Conservation (phyloP, 345 rosid genomes). For the Populus deltoides region DNA sequence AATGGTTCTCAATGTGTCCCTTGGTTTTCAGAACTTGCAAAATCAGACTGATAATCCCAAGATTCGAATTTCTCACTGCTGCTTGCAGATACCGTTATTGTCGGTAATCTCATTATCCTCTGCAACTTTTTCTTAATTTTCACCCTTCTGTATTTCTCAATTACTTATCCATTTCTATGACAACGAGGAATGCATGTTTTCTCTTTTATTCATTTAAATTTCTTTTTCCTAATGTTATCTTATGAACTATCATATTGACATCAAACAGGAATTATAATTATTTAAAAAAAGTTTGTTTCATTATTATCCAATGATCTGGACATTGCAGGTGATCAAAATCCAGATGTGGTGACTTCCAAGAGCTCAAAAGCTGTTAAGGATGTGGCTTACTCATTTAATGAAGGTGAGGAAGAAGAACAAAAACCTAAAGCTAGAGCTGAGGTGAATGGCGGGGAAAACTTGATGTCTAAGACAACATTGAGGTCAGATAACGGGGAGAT, state of each 20-base stretch:
- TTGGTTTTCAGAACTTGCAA: slow-evolving; percentile 87
- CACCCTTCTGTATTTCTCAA: neutral
- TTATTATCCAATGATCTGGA: neutral
- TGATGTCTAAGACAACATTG: slow-evolving; percentile 61
- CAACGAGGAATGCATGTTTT: neutral
- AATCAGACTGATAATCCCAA: slow-evolving; percentile 51
- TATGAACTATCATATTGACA: neutral
- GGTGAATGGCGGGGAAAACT: slow-evolving; percentile 39
- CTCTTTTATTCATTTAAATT: neutral
- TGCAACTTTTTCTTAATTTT: neutral
- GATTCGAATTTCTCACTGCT: slow-evolving; percentile 59
- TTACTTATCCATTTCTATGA: neutral
- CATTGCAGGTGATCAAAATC: slow-evolving; percentile 32
- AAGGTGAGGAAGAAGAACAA: slow-evolving; percentile 72
- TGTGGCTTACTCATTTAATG: slow-evolving; percentile 81
- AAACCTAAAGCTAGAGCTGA: slow-evolving; percentile 36
- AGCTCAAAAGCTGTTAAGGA: slow-evolving; percentile 75
- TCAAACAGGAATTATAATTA: neutral
- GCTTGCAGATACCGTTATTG: slow-evolving; percentile 79
- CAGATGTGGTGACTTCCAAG: slow-evolving; percentile 55
- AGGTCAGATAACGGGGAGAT: slow-evolving; percentile 83
- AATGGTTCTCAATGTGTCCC: slow-evolving; percentile 77
- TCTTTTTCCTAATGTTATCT: neutral
- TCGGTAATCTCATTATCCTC: slow-evolving; percentile 22
- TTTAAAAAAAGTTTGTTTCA: neutral